Evolutionary conservation across 2,329 filamentous ascomycete species (phyloP).

Genomic region (Fonsecaea erecta): DNA sequence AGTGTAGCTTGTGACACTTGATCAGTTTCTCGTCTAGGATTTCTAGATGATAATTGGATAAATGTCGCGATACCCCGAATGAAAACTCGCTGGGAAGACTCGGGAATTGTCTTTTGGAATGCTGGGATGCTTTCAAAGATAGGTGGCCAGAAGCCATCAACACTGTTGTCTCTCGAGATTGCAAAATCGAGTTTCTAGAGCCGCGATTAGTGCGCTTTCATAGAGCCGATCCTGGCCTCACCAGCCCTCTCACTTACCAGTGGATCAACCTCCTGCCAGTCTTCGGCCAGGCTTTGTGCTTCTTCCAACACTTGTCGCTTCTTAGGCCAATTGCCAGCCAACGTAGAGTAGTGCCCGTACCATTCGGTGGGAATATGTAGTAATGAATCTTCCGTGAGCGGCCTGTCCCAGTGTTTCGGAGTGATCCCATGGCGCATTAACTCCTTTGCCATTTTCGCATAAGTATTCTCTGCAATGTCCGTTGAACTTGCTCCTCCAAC

Average conservation of each 20-base stretch:
- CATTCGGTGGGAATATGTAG: slow-evolving; percentile 23
- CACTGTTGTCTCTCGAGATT: slow-evolving; percentile 20
- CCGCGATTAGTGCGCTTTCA: neutral
- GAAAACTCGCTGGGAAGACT: slow-evolving; percentile 14
- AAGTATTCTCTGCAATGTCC: slow-evolving; percentile 32
- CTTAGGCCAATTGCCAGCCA: slow-evolving; percentile 43
- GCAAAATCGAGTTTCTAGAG: slow-evolving; percentile 32
- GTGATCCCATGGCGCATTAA: slow-evolving; percentile 26
- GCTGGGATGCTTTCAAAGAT: slow-evolving; percentile 33
- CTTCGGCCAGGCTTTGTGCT: slow-evolving; percentile 46
- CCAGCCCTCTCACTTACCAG: slow-evolving; percentile 35
- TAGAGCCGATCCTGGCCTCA: neutral
- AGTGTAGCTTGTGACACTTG: slow-evolving; percentile 1
- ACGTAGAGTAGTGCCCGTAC: slow-evolving; percentile 41
- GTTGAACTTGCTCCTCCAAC: neutral
- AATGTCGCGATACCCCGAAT: slow-evolving; percentile 37
- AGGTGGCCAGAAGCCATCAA: slow-evolving; percentile 32
- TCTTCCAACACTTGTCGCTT: slow-evolving; percentile 37
- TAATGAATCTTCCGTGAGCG: slow-evolving; percentile 20
- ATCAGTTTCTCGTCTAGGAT: neutral
- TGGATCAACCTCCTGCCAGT: slow-evolving; percentile 35
- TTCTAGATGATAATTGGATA: slow-evolving; percentile 18
- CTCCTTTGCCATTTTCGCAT: slow-evolving; percentile 32
- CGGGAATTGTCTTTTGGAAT: slow-evolving; percentile 31
- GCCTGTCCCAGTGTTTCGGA: slow-evolving; percentile 31